phyloP scores from a whole-genome alignment of 805 yeast genomes.

The Ogataea chonburiensis region DNA sequence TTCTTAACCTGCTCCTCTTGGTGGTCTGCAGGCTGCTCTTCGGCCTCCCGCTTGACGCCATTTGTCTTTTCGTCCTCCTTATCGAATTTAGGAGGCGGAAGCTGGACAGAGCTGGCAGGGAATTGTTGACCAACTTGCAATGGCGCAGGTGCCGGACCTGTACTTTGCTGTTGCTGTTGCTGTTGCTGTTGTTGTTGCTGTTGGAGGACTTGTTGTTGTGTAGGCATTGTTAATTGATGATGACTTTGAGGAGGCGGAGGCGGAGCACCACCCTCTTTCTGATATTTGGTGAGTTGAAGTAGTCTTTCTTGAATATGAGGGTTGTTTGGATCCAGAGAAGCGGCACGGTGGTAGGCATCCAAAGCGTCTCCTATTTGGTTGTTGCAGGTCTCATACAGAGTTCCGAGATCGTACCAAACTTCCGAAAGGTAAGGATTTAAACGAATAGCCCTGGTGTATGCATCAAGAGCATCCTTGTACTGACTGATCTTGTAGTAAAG shows the following conservation, averaged over 20 bases:
- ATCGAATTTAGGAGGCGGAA: slow-evolving; percentile 21
- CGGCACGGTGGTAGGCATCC: slow-evolving; percentile 96
- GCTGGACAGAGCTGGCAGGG: slow-evolving; percentile 27
- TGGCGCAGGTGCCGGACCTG: slow-evolving; percentile 32
- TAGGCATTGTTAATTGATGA: slow-evolving; percentile 43
- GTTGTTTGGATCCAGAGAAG: slow-evolving; percentile 89
- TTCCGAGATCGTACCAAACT: slow-evolving; percentile 98
- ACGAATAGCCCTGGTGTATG: slow-evolving; percentile 94
- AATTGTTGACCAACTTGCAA: slow-evolving; percentile 31
- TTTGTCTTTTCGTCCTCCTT: slow-evolving; percentile 10
- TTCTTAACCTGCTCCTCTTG: slow-evolving; percentile 12
- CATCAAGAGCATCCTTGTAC: slow-evolving; percentile 95
- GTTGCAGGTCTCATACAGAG: slow-evolving; percentile 94
- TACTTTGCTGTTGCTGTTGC: slow-evolving; percentile 31
- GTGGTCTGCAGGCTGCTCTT: not conserved
- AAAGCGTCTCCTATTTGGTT: slow-evolving; percentile 93
- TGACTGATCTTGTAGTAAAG: slow-evolving; percentile 94
- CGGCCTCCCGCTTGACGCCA: slow-evolving; percentile 11
- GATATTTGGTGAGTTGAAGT: slow-evolving; percentile 75
- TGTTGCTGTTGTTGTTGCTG: slow-evolving; percentile 36
- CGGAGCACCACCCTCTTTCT: slow-evolving; percentile 64
- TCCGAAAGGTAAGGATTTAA: slow-evolving; percentile 94
- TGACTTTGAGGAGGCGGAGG: slow-evolving; percentile 57
- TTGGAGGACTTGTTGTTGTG: slow-evolving; percentile 39
- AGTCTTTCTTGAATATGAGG: slow-evolving; percentile 92